Evolutionary conservation across 2,329 filamentous ascomycete species (phyloP).

Genomic region (Epicoccum nigrum): DNA sequence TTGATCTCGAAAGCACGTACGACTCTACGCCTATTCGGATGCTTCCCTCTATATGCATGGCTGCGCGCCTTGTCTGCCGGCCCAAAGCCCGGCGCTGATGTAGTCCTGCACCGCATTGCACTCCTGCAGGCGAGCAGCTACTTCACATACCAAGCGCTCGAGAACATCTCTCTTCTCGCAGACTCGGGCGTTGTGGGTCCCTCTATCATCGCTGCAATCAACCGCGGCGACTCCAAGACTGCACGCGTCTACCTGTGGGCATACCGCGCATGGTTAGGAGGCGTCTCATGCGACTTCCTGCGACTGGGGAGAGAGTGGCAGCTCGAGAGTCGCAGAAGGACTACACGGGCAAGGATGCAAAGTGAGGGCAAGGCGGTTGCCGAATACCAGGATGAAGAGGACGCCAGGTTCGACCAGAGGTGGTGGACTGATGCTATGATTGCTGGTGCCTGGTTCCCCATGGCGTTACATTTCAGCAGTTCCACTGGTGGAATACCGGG

Average conservation of each 20-base stretch:
- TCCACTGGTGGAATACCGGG: slow-evolving; percentile 49
- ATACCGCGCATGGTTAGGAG: slow-evolving; percentile 53
- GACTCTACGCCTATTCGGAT: slow-evolving; percentile 52
- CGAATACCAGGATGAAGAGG: slow-evolving; percentile 46
- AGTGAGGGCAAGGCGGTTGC: slow-evolving; percentile 36
- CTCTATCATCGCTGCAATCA: slow-evolving; percentile 44
- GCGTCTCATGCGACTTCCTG: slow-evolving; percentile 53
- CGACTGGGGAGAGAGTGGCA: slow-evolving; percentile 52
- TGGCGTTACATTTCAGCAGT: slow-evolving; percentile 51
- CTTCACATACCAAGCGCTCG: slow-evolving; percentile 52
- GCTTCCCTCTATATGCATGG: slow-evolving; percentile 54
- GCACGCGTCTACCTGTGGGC: slow-evolving; percentile 49
- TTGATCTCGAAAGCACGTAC: slow-evolving; percentile 52
- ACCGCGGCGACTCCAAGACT: slow-evolving; percentile 44
- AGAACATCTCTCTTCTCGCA: slow-evolving; percentile 53
- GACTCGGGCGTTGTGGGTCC: slow-evolving; percentile 49
- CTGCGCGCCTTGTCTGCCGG: slow-evolving; percentile 49
- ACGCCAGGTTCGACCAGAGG: slow-evolving; percentile 44
- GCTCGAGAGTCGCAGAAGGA: slow-evolving; percentile 45
- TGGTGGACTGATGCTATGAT: slow-evolving; percentile 54
- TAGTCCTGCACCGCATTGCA: slow-evolving; percentile 51
- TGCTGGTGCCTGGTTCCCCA: slow-evolving; percentile 52
- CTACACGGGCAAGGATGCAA: slow-evolving; percentile 35
- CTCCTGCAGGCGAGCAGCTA: slow-evolving; percentile 51
- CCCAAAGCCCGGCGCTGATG: slow-evolving; percentile 50